A percentile compares a stretch with the other conserved stretches of the same genome.
These are phyloP conservation scores for Pichia sp. DNA, from an alignment of 1,139 yeast genomes.

Conservation along the genomic window DNA sequence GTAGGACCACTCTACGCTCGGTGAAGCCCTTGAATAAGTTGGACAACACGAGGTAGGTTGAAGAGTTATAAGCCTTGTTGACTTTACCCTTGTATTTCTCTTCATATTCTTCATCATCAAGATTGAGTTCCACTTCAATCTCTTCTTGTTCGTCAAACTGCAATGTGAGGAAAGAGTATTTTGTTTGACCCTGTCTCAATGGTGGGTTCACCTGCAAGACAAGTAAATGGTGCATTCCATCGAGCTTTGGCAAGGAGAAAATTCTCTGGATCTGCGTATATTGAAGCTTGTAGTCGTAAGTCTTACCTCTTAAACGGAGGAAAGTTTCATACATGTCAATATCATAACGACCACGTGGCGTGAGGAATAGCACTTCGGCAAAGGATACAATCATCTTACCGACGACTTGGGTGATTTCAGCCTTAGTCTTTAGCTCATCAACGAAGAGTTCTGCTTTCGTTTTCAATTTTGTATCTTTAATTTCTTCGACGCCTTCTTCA, in stretches of 20 bases:
- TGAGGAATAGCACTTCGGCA: slow-evolving; percentile 83
- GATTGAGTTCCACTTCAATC: slow-evolving; percentile 80
- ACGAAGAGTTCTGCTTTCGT: slow-evolving; percentile 81
- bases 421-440: slow-evolving; percentile 86
- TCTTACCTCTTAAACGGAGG: slow-evolving; percentile 91
- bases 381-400: slow-evolving; percentile 97
- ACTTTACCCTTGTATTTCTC: slow-evolving; percentile 70
- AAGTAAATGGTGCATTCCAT: slow-evolving; percentile 82
- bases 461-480: slow-evolving; percentile 28
- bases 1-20: slow-evolving; percentile 76
- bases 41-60: slow-evolving; percentile 81
- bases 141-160: slow-evolving; percentile 90
- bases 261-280: slow-evolving; percentile 86
- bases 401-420: slow-evolving; percentile 93
- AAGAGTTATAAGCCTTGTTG: slow-evolving; percentile 69
- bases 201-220: slow-evolving; percentile 95
- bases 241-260: slow-evolving; percentile 89
- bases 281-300: slow-evolving; percentile 94
- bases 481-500: slow-evolving; percentile 10
- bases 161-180: slow-evolving; percentile 86
- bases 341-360: slow-evolving; percentile 98
- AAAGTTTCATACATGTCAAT: slow-evolving; percentile 88
- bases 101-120: slow-evolving; percentile 77
- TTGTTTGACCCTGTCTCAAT: slow-evolving; percentile 87
- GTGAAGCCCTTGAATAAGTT: slow-evolving; percentile 89